Evolutionary conservation across 2,329 filamentous ascomycete species (phyloP), one percentile per base, ranked within the genome.

Genomic region (Trichoderma citrinoviride): DNA sequence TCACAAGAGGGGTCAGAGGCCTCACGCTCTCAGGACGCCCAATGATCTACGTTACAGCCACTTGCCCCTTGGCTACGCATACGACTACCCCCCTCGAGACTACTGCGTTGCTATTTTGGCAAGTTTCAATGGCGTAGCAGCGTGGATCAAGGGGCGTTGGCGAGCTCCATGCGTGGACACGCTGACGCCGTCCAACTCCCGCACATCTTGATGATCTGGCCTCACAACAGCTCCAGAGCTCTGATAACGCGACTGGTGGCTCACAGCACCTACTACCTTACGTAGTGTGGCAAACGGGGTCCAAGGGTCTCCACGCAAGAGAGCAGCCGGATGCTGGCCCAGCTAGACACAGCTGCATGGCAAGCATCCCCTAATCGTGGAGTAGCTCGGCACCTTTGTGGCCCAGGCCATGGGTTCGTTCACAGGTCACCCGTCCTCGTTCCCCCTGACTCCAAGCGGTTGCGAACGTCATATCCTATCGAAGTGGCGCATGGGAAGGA

Each of bases 71-170:
- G 8, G 29, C 52, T 33, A 47, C 43, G 25, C 60, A 64, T 37
- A 25, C 56, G 49, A 37, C 44, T 47, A 54, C 19, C n/a, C 23
- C 50, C 37, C 50, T 44, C 61, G 50, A 44, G 41, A 29, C 61
- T 64, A 56, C 61, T 55, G 50, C 50, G 61, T 55, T 56, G 53
- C 29, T 50, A 55, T 56, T 64, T 37, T 64, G 50, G 61, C 43
- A 49, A 47, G 61, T 56, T 64, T 64, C 61, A 49, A 64, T 64
- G 61, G 61, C 44, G 50, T 64, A 56, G 61, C 61, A 47, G 41
- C 53, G 61, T 64, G 61, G 61, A 64, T 43, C 52, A 50, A 64
- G 61, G 61, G 61, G 61, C 4, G 40, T 41, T 25, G 57, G 29
- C 41, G 3, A 12, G 29, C 61, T 56, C 44, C 61, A 64, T 64